phyloP scores from a whole-genome alignment of 306 rosid species.

The Cucumis sativus region DNA sequence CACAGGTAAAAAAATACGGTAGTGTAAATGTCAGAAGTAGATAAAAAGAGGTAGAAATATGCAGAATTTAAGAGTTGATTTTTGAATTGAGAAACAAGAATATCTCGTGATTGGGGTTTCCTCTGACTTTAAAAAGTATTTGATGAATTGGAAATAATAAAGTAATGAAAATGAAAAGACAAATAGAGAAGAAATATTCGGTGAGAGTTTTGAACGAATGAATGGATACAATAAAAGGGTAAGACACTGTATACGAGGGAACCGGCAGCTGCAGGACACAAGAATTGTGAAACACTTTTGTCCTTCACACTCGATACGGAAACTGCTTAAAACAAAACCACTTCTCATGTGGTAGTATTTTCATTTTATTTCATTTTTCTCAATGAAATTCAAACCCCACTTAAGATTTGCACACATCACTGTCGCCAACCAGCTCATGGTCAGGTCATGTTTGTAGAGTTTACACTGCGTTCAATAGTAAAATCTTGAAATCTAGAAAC shows the following conservation, averaged over 20 bases:
- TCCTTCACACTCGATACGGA: background rate
- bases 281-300: background rate
- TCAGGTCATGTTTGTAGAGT: too few relatives aligned
- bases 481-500: too few relatives aligned
- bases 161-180: background rate
- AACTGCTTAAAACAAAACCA: background rate
- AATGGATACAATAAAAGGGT: background rate
- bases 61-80: background rate
- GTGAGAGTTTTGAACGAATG: background rate
- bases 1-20: too few relatives aligned
- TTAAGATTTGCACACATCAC: background rate
- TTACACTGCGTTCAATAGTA: too few relatives aligned
- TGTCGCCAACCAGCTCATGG: background rate
- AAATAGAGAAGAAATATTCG: background rate
- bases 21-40: too few relatives aligned
- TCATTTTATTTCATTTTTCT: background rate
- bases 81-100: background rate
- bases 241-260: background rate
- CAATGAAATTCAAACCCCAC: background rate
- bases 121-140: background rate
- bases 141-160: background rate
- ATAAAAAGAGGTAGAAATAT: too few relatives aligned
- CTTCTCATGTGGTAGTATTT: background rate
- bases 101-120: background rate
- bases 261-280: background rate